Evolutionary conservation across 73 alveolate species (phyloP).

Genomic region (Paraurostyla sp.): DNA sequence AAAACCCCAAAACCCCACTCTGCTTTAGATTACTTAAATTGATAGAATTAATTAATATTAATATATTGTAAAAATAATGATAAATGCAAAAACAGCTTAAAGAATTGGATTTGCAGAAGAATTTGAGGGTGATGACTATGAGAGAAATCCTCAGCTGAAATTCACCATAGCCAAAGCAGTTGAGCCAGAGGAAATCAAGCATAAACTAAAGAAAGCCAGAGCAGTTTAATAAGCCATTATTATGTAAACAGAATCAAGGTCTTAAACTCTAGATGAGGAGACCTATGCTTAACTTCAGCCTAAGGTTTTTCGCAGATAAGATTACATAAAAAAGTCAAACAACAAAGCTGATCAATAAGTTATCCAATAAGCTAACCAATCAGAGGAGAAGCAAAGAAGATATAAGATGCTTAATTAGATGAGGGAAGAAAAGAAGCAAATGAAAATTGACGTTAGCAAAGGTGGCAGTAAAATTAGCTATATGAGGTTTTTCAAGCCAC

Average conservation of each 20-base stretch:
- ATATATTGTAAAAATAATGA: too few species aligned
- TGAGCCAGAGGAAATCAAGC: constrained; percentile 40
- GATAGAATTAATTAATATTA: too few species aligned
- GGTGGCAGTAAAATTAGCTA: constrained; percentile 1
- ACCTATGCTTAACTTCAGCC: constrained; percentile 8
- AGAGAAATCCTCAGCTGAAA: background rate
- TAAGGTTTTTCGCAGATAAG: background rate
- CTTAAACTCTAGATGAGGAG: background rate
- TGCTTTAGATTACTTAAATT: too few species aligned
- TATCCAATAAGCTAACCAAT: background rate
- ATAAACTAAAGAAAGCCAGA: constrained; percentile 19
- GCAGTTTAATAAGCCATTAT: constrained; percentile 15
- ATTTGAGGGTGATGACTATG: constrained; percentile 22
- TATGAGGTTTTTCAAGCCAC: constrained; percentile 1
- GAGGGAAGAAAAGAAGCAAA: background rate
- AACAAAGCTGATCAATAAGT: background rate
- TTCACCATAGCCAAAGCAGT: constrained; percentile 23
- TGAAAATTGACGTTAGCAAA: background rate
- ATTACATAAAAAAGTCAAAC: background rate
- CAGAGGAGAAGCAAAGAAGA: background rate
- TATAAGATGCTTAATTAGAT: background rate
- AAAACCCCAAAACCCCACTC: too few species aligned
- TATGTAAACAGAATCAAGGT: background rate
- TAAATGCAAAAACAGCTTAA: constrained; percentile 20
- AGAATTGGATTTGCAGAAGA: constrained; percentile 15